Evolutionary conservation across 768 basidiomycete genomes (phyloP).

Genomic region (Suillus subaureus): DNA sequence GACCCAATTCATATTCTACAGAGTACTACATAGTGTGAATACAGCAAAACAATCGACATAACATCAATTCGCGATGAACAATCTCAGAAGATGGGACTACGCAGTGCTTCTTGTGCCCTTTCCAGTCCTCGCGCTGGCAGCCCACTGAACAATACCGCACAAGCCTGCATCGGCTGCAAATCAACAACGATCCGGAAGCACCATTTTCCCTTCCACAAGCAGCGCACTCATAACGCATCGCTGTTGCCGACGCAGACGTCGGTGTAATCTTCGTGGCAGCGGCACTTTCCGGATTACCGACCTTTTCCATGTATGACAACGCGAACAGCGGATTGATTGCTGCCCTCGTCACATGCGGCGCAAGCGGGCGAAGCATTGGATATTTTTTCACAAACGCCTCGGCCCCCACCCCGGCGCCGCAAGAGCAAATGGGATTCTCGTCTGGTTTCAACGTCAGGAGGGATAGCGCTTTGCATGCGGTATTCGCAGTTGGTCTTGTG

Average conservation of each 20-base stretch:
- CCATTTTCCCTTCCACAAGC: constrained; percentile 22
- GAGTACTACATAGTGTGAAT: not conserved
- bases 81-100: not conserved
- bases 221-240: constrained; percentile 14
- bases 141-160: constrained; percentile 44
- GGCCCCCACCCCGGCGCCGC: constrained; percentile 52
- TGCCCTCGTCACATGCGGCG: constrained; percentile 47
- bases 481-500: constrained; percentile 54
- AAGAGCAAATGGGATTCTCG: constrained; percentile 50
- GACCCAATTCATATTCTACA: not conserved
- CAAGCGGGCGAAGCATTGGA: constrained; percentile 32
- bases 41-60: not conserved
- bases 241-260: not conserved
- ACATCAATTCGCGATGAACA: not conserved
- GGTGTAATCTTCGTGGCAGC: not conserved
- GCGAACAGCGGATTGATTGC: constrained; percentile 59
- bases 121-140: constrained; percentile 53
- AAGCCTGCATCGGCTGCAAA: constrained; percentile 41
- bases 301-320: constrained; percentile 48
- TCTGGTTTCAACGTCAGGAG: constrained; percentile 40
- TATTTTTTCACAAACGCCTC: constrained; percentile 41
- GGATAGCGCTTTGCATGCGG: constrained; percentile 34
- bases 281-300: constrained; percentile 19
- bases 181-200: constrained; percentile 21
- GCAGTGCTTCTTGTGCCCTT: constrained; percentile 43